Conservation (phyloP, 2,329 filamentous ascomycete species). For the Alternaria rosae region DNA sequence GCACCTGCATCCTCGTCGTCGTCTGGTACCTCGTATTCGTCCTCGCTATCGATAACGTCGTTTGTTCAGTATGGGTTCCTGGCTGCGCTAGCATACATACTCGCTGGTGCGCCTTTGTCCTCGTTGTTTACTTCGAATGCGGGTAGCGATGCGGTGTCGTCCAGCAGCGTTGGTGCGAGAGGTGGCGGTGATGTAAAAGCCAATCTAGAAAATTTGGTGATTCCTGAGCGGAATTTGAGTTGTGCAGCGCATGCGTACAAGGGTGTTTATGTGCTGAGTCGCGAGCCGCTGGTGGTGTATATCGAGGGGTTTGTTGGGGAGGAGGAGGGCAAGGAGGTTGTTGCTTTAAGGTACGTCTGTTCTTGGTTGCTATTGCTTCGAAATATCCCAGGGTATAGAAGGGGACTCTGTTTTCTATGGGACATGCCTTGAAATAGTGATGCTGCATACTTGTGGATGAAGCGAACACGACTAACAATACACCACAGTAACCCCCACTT, state of each 20-base stretch:
- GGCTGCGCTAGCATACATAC: conserved; percentile 39
- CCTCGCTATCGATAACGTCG: conserved; percentile 27
- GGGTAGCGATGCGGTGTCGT: not conserved
- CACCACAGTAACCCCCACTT: conserved; percentile 57
- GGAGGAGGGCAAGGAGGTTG: conserved; percentile 59
- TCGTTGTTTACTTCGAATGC: conserved; percentile 1
- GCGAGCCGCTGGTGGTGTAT: conserved; percentile 65
- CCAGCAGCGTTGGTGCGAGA: not conserved
- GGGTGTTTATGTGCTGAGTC: conserved; percentile 58
- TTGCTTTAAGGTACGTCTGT: conserved; percentile 60
- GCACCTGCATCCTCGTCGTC: conserved; percentile 6
- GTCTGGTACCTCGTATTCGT: not conserved
- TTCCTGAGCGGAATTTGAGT: conserved; percentile 49
- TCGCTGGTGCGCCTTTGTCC: conserved; percentile 47
- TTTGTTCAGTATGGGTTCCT: conserved; percentile 44
- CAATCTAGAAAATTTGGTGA: conserved; percentile 49
- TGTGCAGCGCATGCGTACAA: conserved; percentile 51
- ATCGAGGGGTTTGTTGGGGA: conserved; percentile 63
- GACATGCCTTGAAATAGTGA: not conserved
- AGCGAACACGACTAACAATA: not conserved
- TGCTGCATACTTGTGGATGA: not conserved
- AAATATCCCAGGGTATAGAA: not conserved
- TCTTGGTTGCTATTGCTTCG: not conserved
- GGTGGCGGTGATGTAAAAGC: conserved; percentile 22
- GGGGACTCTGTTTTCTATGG: not conserved